Evolutionary conservation across 306 rosid species (phyloP).

Genomic region (Cajanus cajan): DNA sequence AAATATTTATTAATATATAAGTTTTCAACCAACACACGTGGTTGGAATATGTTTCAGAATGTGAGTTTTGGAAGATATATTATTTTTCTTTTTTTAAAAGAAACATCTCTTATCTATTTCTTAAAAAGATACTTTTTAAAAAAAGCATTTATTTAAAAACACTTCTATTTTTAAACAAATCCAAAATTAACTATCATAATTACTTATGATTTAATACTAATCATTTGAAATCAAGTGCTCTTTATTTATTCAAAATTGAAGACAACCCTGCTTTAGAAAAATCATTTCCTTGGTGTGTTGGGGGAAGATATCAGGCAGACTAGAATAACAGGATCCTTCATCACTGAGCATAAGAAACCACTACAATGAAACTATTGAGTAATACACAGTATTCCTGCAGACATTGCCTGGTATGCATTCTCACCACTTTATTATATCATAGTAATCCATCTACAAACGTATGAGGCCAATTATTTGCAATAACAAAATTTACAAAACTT

Average conservation of each 20-base stretch:
- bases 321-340: background rate
- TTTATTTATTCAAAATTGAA: background rate
- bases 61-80: too few species aligned
- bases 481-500: conserved; percentile 5
- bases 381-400: background rate
- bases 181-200: too few species aligned
- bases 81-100: too few species aligned
- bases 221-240: background rate
- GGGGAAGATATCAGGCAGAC: too few species aligned
- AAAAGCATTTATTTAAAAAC: too few species aligned
- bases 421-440: conserved; percentile 6
- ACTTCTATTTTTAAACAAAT: too few species aligned
- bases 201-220: background rate
- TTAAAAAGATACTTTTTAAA: too few species aligned
- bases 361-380: background rate
- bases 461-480: background rate
- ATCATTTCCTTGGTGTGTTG: too few species aligned
- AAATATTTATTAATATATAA: too few species aligned
- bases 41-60: too few species aligned
- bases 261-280: background rate
- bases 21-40: too few species aligned
- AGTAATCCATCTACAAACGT: conserved; percentile 6
- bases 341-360: conserved; percentile 8
- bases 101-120: too few species aligned
- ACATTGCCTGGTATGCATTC: background rate